Conservation (phyloP, 805 yeast genomes). For the Wickerhamomyces hampshirensis region DNA sequence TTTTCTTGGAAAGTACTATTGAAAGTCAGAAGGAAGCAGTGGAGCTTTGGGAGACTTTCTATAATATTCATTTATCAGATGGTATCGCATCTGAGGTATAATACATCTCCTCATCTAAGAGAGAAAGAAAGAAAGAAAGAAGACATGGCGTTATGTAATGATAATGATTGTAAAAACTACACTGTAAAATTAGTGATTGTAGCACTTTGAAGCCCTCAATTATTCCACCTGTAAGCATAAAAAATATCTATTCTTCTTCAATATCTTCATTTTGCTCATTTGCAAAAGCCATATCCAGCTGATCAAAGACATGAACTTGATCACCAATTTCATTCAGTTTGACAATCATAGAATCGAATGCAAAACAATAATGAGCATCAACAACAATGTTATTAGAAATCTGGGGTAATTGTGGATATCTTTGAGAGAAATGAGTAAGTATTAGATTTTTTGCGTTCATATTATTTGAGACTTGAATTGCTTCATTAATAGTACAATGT, state of each 20-base stretch:
- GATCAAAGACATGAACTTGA: conserved; percentile 25
- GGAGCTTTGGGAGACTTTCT: conserved; percentile 86
- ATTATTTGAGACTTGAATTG: conserved; percentile 57
- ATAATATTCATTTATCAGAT: conserved; percentile 41
- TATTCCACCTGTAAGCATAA: too few relatives aligned
- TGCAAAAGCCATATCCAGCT: conserved; percentile 27
- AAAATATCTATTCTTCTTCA: conserved; percentile 3
- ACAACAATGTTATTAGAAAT: conserved; percentile 26
- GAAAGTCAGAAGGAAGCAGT: conserved; percentile 92
- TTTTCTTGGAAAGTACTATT: conserved; percentile 82
- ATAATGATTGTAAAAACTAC: conserved; percentile 3
- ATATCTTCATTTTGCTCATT: conserved; percentile 24
- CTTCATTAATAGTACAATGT: conserved; percentile 89
- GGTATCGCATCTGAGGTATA: not conserved
- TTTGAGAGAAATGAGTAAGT: conserved; percentile 88
- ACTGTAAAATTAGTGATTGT: too few relatives aligned
- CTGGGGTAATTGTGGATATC: conserved; percentile 63
- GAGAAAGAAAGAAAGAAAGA: not conserved
- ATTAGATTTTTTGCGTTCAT: conserved; percentile 73
- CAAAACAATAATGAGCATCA: conserved; percentile 40
- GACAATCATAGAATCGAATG: conserved; percentile 63
- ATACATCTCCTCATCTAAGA: not conserved
- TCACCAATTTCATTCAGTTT: conserved; percentile 39
- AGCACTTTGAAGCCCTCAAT: too few relatives aligned
- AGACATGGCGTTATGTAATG: too few relatives aligned